These are phyloP conservation scores for Moniliophthora roreri DNA, from an alignment of 1,284 basidiomycete species.

Conservation along the genomic window DNA sequence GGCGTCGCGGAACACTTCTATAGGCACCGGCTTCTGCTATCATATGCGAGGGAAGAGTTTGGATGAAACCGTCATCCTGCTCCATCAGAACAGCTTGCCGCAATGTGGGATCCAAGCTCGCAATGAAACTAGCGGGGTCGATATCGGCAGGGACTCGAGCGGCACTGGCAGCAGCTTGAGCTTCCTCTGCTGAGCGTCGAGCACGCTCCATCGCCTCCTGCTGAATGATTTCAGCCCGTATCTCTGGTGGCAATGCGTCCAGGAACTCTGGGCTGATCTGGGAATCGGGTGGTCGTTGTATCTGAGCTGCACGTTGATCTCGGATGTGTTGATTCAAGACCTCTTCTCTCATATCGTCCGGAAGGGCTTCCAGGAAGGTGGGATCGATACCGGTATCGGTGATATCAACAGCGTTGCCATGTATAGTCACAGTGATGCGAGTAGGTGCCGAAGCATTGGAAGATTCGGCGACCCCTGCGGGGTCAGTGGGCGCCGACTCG, in stretches of 20 bases:
- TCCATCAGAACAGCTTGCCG: slow-evolving; percentile 87
- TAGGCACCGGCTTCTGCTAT: slow-evolving; percentile 77
- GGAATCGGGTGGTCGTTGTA: slow-evolving; percentile 76
- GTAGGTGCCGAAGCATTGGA: slow-evolving; percentile 25
- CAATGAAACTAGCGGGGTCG: slow-evolving; percentile 86
- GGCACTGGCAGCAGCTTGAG: slow-evolving; percentile 32
- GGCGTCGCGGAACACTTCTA: slow-evolving; percentile 49
- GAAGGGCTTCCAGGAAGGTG: slow-evolving; percentile 95
- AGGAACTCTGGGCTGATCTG: slow-evolving; percentile 95
- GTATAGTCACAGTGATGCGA: slow-evolving; percentile 83
- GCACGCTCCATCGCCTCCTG: slow-evolving; percentile 87
- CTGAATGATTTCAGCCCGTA: slow-evolving; percentile 95
- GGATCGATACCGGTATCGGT: slow-evolving; percentile 99
- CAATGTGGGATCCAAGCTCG: slow-evolving; percentile 81
- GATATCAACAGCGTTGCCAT: slow-evolving; percentile 95
- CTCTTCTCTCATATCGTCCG: slow-evolving; percentile 98
- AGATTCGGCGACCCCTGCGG: slow-evolving; percentile 14
- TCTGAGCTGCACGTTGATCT: slow-evolving; percentile 78
- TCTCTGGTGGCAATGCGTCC: slow-evolving; percentile 93
- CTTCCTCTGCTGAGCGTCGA: slow-evolving; percentile 54
- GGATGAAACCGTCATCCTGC: slow-evolving; percentile 81
- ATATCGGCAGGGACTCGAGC: slow-evolving; percentile 66
- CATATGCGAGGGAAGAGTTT: slow-evolving; percentile 79
- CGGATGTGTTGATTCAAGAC: slow-evolving; percentile 97
- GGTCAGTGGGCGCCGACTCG: slow-evolving; percentile 1